phyloP scores from a whole-genome alignment of 2,329 filamentous ascomycete species.

The Nannizzia gypsea region DNA sequence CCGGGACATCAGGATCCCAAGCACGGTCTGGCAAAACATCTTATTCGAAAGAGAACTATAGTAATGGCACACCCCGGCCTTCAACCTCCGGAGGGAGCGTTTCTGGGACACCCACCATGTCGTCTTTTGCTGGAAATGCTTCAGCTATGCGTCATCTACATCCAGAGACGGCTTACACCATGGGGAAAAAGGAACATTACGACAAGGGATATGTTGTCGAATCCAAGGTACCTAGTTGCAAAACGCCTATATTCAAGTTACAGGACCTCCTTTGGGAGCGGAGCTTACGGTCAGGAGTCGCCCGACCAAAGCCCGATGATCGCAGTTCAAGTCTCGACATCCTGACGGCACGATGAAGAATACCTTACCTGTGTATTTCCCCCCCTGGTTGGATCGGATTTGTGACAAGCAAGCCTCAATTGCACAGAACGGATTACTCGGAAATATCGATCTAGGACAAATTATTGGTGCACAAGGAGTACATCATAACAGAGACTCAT shows the following conservation, averaged over 20 bases:
- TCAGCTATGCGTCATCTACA: neutral
- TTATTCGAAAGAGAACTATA: neutral
- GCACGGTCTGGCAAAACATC: neutral
- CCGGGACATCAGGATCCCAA: neutral
- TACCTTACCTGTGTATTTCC: neutral
- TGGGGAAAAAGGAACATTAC: neutral
- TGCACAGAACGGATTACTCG: neutral
- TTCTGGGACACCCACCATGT: neutral
- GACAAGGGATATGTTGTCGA: neutral
- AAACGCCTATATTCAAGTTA: neutral
- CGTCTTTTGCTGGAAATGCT: neutral
- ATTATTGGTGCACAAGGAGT: neutral
- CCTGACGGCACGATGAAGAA: neutral
- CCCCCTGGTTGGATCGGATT: neutral
- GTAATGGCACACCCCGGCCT: neutral
- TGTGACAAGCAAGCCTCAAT: neutral
- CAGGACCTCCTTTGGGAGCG: slow-evolving; percentile 1
- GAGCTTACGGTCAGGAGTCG: neutral
- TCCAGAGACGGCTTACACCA: neutral
- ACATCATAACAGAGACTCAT: neutral
- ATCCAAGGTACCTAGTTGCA: neutral
- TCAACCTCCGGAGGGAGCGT: neutral
- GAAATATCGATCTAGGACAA: neutral
- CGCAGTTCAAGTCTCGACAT: neutral
- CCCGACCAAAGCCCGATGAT: neutral